Evolutionary conservation across 805 yeast genomes (phyloP), one percentile per base, ranked within the genome.

Genomic region (Cyberlindnera samutprakarnensis): DNA sequence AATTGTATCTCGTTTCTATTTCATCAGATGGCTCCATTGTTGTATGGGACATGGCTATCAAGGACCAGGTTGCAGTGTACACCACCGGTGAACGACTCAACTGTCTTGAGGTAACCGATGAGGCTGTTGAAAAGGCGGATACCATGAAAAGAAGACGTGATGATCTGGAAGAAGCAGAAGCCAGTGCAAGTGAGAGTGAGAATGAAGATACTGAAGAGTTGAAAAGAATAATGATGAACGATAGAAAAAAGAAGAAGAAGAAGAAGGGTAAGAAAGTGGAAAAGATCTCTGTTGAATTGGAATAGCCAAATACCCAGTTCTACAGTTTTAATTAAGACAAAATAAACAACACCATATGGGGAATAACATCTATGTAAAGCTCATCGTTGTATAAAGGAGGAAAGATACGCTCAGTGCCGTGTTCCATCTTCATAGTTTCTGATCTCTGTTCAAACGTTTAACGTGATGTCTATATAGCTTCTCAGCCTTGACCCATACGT

Each of bases 11-110:
- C 49, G 70, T 84, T 0, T 80, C 95, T 3, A 84, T 87, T 10
- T 84, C 96, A 1, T 84, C 96, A 0, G 97, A 90, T 56, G 97
- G 97, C 17, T 82, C 74, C 48, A 79, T 90, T 32, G 94, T 92
- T 7, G 82, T 90, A 3, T 90, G 96, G 96, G 81, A 88, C 52
- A 60, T 79, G 51, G 53, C 59, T 1, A 48, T 62, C 2, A 68
- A 70, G 46, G 94, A 84, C 47, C 95, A 87, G 55, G 70, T 87
- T 16, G 96, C 96, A 0, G 92, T 86, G 4, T 90, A 87, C 54
- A 85, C 79, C 42, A 72, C 90, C 14, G 94, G 94, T 10, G 97
- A 92, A 59, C 70, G 98, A 49, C 68, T 92, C 41, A 90, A 85
- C 55, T 90, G 96, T 60, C 77, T 87, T 15, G 70, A 79, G 11